Base-by-base conservation (phyloP, 768 basidiomycete genomes). In the Tulasnella sp. region DNA sequence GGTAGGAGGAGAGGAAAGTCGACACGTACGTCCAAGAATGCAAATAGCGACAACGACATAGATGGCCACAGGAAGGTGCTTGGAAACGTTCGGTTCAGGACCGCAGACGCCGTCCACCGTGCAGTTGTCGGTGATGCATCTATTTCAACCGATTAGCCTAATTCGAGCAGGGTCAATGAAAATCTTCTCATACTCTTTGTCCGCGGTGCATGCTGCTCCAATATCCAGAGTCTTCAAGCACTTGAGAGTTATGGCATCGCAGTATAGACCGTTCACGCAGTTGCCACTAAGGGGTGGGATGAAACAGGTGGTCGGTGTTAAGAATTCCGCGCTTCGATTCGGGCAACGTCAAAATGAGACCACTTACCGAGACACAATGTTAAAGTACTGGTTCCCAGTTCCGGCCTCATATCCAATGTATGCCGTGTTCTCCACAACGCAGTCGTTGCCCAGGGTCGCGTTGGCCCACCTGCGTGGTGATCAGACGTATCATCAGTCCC, bases 51-150 rank as follows among this genome's bases (percentile, higher is more conserved):
- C 92, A 44, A 94, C 83, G 58, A 89, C 86, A 83, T 96, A 95
- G 6, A 94, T 91, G 90, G 90, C 94, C 24, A 85, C 84, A 7
- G 88, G 87, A 71, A 94, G 90, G 74, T 92, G 88, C 71, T 89
- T 88, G 36, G 93, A 90, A 2, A 88, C 85, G 52, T 91, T 89
- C 6, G 92, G 88, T 68, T 88, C 85, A 71, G 83, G 82, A 38
- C 92, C 93, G 83, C 95, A 96, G n/a, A 87, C 85, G 5, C 90
- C 89, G 80, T 84, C 86, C 31, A 86, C 84, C 24, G 89, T 82
- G 84, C 95, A 96, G 85, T 96, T 95, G 88, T 90, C 93, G 0
- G 93, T 91, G 71, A 85, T 83, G 82, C 95, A 95, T 85, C 94
- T 95, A 68, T 68, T 16, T 24, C 62, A 79, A 80, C 10, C 12